Evolutionary conservation across 1,139 yeast genomes (phyloP).

Genomic region (Yamadazyma epiphylla): DNA sequence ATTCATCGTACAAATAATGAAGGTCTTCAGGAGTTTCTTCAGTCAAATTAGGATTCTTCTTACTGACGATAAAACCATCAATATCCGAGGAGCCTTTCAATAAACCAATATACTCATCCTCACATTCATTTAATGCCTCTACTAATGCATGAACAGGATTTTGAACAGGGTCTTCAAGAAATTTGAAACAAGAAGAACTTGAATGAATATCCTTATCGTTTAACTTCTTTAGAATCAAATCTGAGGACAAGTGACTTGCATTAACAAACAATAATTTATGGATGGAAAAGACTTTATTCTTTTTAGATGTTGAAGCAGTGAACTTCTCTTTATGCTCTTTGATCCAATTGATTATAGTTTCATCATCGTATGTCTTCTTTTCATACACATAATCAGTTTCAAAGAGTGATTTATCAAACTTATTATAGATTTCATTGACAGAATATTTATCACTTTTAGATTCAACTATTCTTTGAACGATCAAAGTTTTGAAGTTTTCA

Average conservation of each 20-base stretch:
- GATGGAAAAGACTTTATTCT: slow-evolving; percentile 54
- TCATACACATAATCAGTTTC: slow-evolving; percentile 18
- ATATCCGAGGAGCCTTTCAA: slow-evolving; percentile 15
- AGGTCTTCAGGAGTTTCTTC: slow-evolving; percentile 32
- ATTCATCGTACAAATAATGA: slow-evolving; percentile 68
- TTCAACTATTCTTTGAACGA: slow-evolving; percentile 78
- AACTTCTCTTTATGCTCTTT: slow-evolving; percentile 29
- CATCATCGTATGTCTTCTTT: slow-evolving; percentile 22
- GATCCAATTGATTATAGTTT: slow-evolving; percentile 50
- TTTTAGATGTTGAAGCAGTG: slow-evolving; percentile 14
- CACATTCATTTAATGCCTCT: slow-evolving; percentile 48
- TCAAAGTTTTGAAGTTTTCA: slow-evolving; percentile 59
- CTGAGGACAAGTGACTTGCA: slow-evolving; percentile 74
- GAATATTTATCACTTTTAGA: slow-evolving; percentile 62
- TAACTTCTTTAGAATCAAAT: slow-evolving; percentile 62
- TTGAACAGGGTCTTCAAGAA: slow-evolving; percentile 16
- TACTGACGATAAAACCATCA: slow-evolving; percentile 64
- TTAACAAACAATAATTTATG: slow-evolving; percentile 69
- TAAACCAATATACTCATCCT: slow-evolving; percentile 28
- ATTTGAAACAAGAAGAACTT: slow-evolving; percentile 35
- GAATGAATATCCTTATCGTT: slow-evolving; percentile 45
- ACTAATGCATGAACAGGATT: slow-evolving; percentile 23
- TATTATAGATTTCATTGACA: slow-evolving; percentile 65
- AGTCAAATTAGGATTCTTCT: slow-evolving; percentile 47
- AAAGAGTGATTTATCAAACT: slow-evolving; percentile 53